Base-by-base conservation (phyloP, 441 rosid species). In the Melastoma candidum region DNA sequence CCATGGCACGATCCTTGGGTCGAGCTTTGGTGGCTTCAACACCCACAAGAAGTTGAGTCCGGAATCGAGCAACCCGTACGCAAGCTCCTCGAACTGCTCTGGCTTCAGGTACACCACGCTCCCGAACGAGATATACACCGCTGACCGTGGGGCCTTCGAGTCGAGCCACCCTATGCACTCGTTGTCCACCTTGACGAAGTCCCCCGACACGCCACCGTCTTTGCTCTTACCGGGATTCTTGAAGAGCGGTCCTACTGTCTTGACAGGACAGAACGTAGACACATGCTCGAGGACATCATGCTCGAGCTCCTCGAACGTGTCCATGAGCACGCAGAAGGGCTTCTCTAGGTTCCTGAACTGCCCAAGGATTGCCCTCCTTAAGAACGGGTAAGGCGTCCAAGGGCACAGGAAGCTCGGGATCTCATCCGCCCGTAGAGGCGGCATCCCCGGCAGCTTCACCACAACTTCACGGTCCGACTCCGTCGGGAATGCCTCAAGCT, bases 391-490 rank as follows among this genome's bases (percentile, higher is more conserved):
- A 1, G 59, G 67, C 24, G 48, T 4, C 1, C 57, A 45, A 26
- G 85, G 85, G 22, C 67, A 68, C 12, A 79, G 45, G 53, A 75
- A 75, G 12, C 77, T 64, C 1, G 92, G 82, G 53, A 80, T 71
- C 51, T 77, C 87, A 13, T 67, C 51, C 0, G 68, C 78, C 47
- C 57, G 55, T 26, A 81, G 45, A 44, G 36, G 53, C 1, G 82
- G 76, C 55, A 79, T 24, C 12, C 68, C 70, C 6, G 85, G 85
- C 55, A 84, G 53, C 5, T 69, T 12, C 1, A 77, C 48, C 1
- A 39, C 58, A 12, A 55, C 66, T 6, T 67, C 41, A 1, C 63
- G 61, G 17, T 71, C 61, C 3, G 65, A 64, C 10, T 77, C 68
- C 2, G 68, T 29, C 0, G 77, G 75, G 57, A 77, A 80, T 44